phyloP scores from a whole-genome alignment of 78 protist genomes.

The Planoprotostelium fungivorum region DNA sequence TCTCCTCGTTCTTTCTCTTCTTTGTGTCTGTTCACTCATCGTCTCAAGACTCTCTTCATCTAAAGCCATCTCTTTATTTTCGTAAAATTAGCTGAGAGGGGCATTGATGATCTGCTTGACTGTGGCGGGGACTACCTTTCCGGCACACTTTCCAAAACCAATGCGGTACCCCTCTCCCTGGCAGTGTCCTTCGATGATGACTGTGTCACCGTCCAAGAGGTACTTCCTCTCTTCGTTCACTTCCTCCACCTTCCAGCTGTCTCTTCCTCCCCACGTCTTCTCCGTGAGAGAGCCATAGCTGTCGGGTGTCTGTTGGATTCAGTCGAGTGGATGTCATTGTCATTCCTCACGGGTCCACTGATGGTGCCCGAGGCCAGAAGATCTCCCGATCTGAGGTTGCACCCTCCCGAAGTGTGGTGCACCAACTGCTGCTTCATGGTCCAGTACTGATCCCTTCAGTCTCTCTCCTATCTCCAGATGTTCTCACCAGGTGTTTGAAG shows the following conservation, averaged over 20 bases:
- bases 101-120: too few species aligned
- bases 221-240: slow-evolving; percentile 66
- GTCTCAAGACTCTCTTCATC: background rate
- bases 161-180: slow-evolving; percentile 77
- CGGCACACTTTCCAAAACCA: slow-evolving; percentile 82
- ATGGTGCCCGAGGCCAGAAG: slow-evolving; percentile 90
- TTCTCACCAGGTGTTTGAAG: slow-evolving; percentile 25
- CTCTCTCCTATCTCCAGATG: background rate
- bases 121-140: slow-evolving; percentile 38
- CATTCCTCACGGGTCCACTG: slow-evolving; percentile 62
- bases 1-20: background rate
- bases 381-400: slow-evolving; percentile 88
- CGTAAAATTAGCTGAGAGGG: too few species aligned
- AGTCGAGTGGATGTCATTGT: background rate
- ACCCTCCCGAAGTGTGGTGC: slow-evolving; percentile 87
- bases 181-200: slow-evolving; percentile 60
- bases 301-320: slow-evolving; percentile 22
- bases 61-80: too few species aligned
- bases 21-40: background rate
- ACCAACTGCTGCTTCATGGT: slow-evolving; percentile 85
- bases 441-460: slow-evolving; percentile 77
- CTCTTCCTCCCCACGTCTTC: slow-evolving; percentile 80
- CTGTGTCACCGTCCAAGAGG: slow-evolving; percentile 80
- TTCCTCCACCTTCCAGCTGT: slow-evolving; percentile 30
- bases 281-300: slow-evolving; percentile 83